These are phyloP conservation scores for Fraxinus angustifolia DNA, from an alignment of 305 asterid species.

Conservation along the genomic window DNA sequence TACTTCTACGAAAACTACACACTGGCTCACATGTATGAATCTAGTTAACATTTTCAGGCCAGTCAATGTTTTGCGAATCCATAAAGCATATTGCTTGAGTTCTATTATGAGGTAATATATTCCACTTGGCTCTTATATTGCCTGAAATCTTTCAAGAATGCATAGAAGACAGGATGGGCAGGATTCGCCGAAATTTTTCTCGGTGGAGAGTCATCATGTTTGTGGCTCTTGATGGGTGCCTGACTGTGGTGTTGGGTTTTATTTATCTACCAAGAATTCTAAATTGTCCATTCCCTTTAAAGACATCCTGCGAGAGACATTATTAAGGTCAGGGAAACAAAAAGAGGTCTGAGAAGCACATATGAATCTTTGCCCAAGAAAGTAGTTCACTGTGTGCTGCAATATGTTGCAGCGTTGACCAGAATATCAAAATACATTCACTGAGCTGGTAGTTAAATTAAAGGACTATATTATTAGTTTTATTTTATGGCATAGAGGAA, in stretches of 20 bases:
- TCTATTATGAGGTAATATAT: not conserved
- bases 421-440: not conserved
- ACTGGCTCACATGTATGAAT: not conserved
- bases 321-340: not conserved
- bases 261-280: not conserved
- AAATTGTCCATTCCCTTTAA: not conserved
- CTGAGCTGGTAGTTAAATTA: not conserved
- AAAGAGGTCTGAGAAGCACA: not conserved
- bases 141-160: not conserved
- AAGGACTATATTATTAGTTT: not conserved
- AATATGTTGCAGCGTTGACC: not conserved
- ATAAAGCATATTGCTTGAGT: conserved; percentile 2
- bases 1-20: not conserved
- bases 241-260: not conserved
- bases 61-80: not conserved
- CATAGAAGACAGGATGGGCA: not conserved
- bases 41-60: not conserved
- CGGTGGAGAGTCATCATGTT: not conserved
- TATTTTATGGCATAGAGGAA: not conserved
- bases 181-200: not conserved
- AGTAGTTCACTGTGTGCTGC: not conserved
- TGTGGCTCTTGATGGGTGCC: conserved; percentile 1
- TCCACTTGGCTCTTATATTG: not conserved
- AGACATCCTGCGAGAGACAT: not conserved
- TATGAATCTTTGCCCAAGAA: not conserved